Evolutionary conservation across 139 green algal genomes (phyloP).

Genomic region (Chlorella sp.): DNA sequence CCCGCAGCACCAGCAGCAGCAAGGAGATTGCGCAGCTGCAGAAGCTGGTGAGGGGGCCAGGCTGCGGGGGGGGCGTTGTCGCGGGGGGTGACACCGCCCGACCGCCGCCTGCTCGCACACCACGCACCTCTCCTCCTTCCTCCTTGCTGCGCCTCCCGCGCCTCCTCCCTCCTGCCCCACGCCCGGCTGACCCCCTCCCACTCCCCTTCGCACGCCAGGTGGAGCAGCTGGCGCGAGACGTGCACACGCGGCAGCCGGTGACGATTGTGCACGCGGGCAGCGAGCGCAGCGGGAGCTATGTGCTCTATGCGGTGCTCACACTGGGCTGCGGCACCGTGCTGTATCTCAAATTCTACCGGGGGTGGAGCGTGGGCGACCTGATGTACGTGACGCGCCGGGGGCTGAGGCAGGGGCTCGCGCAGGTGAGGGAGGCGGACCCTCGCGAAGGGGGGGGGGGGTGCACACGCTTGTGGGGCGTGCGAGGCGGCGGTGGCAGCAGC

Average conservation of each 20-base stretch:
- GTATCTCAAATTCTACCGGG: constrained; percentile 28
- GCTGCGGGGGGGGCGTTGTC: neutral
- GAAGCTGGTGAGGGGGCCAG: constrained; percentile 5
- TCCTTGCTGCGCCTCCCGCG: neutral
- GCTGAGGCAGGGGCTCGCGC: constrained; percentile 18
- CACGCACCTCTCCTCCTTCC: neutral
- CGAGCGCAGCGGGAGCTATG: neutral
- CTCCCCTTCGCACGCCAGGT: neutral
- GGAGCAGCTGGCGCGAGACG: constrained; percentile 16
- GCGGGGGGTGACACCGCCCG: neutral
- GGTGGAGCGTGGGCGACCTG: constrained; percentile 41
- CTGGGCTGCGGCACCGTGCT: constrained; percentile 11
- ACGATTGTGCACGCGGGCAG: constrained; percentile 18
- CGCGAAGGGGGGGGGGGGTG: neutral
- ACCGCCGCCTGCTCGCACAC: neutral
- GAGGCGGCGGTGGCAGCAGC: neutral
- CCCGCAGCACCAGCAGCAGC: neutral
- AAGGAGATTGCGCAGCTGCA: constrained; percentile 25
- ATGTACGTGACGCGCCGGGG: constrained; percentile 36
- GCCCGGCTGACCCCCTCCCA: neutral
- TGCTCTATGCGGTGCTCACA: constrained; percentile 1
- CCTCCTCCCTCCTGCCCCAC: neutral
- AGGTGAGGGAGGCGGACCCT: constrained; percentile 8
- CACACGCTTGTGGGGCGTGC: neutral
- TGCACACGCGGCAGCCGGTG: constrained; percentile 2